Percentiles rank a stretch among this genome's conserved stretches.
These are phyloP conservation scores for Clarireedia monteithiana DNA, from an alignment of 2,329 filamentous ascomycete species.

Conservation along the genomic window DNA sequence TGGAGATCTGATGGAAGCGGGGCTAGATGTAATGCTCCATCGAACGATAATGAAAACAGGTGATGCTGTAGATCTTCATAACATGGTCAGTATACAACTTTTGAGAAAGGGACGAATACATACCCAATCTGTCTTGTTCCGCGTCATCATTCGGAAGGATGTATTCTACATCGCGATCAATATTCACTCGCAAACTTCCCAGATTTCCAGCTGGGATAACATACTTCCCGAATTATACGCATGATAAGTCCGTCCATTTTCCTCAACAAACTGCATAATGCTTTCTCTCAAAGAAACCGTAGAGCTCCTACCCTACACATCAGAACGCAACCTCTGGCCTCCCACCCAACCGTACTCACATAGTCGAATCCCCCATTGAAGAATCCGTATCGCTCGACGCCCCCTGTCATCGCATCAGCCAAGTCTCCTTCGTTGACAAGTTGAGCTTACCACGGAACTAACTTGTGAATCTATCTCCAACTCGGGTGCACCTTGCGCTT, in stretches of 20 bases:
- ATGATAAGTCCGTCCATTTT: constrained; percentile 26
- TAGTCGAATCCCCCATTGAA: background rate
- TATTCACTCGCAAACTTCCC: background rate
- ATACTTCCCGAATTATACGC: constrained; percentile 16
- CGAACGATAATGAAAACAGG: constrained; percentile 11
- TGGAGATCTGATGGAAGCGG: constrained; percentile 11
- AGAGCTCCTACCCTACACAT: background rate
- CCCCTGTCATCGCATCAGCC: no score
- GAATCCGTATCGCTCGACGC: background rate
- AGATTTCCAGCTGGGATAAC: background rate
- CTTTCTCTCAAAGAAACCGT: constrained; percentile 24
- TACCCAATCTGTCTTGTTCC: constrained; percentile 4
- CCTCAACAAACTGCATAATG: constrained; percentile 31
- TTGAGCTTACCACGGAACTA: background rate
- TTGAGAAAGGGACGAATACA: background rate
- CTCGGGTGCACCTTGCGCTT: background rate
- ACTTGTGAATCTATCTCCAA: background rate
- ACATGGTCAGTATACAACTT: background rate
- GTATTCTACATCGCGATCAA: constrained; percentile 10
- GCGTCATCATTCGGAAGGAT: constrained; percentile 17
- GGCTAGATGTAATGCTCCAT: constrained; percentile 10
- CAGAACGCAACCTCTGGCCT: background rate
- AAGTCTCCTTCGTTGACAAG: no score
- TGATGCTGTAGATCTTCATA: constrained; percentile 14
- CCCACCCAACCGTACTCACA: background rate